These are phyloP conservation scores for Mycena sp. DNA, from an alignment of 1,284 basidiomycete genomes.

Conservation along the genomic window DNA sequence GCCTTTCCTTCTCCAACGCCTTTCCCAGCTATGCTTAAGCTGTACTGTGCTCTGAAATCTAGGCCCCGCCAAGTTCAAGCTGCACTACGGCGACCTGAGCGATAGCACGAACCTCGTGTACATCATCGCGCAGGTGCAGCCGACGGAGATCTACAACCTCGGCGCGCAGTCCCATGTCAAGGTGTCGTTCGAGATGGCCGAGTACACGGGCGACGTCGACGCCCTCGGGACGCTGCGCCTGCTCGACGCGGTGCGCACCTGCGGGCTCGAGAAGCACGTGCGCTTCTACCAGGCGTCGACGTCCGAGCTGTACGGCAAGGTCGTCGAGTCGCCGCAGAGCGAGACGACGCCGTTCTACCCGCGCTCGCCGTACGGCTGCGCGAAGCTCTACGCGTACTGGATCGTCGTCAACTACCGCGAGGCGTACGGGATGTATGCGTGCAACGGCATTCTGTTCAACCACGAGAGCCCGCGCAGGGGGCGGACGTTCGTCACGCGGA, in stretches of 20 bases:
- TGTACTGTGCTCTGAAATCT: constrained; percentile 15
- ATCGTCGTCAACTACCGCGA: constrained; percentile 93
- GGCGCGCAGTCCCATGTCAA: constrained; percentile 98
- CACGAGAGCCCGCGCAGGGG: constrained; percentile 93
- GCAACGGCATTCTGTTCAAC: constrained; percentile 93
- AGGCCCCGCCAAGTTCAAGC: constrained; percentile 84
- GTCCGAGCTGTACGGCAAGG: constrained; percentile 93
- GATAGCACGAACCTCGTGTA: constrained; percentile 95
- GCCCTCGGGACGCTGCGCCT: constrained; percentile 91
- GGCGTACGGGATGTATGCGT: constrained; percentile 92
- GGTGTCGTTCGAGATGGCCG: constrained; percentile 96
- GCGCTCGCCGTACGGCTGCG: constrained; percentile 90
- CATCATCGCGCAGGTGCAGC: constrained; percentile 90
- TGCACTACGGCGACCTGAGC: constrained; percentile 92
- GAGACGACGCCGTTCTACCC: constrained; percentile 96
- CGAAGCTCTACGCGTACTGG: constrained; percentile 91
- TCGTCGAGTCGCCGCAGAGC: constrained; percentile 89
- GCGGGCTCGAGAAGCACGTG: constrained; percentile 86
- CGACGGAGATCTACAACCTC: constrained; percentile 94
- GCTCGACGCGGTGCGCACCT: constrained; percentile 92
- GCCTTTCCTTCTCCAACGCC: neutral
- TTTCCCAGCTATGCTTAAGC: constrained; percentile 9
- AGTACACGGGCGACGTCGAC: constrained; percentile 95
- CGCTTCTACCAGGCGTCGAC: constrained; percentile 95
- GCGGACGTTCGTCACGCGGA: constrained; percentile 92